phyloP scores from a whole-genome alignment of 805 yeast species.

The Metahyphopichia silvanorum region DNA sequence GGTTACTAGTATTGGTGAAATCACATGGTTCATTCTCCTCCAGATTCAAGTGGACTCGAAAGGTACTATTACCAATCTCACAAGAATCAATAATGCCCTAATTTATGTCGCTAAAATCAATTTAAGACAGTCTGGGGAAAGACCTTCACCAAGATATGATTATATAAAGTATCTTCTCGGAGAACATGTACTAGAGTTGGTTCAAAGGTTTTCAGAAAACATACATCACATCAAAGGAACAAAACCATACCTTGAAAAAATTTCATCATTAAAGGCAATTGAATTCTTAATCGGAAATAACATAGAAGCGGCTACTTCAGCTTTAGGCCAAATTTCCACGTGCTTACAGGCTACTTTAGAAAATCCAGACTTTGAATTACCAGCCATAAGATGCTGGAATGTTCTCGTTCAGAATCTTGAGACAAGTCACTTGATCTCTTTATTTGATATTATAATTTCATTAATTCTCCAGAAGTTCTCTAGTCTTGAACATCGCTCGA shows the following conservation, averaged over 20 bases:
- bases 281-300: constrained; percentile 58
- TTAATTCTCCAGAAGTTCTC: constrained; percentile 68
- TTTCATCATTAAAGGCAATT: constrained; percentile 70
- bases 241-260: constrained; percentile 68
- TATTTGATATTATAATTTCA: constrained; percentile 73
- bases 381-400: constrained; percentile 68
- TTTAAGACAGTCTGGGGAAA: constrained; percentile 12
- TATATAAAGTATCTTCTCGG: constrained; percentile 35
- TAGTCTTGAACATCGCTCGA: constrained; percentile 46
- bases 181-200: constrained; percentile 66
- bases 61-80: constrained; percentile 25
- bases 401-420: constrained; percentile 55
- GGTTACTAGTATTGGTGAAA: constrained; percentile 35
- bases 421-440: constrained; percentile 54
- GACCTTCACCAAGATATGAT: constrained; percentile 13
- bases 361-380: constrained; percentile 52
- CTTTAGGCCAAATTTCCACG: constrained; percentile 81
- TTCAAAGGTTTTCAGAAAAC: constrained; percentile 75
- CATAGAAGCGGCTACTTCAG: constrained; percentile 51
- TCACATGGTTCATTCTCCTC: constrained; percentile 33
- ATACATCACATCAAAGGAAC: constrained; percentile 72
- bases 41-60: constrained; percentile 28
- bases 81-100: constrained; percentile 42
- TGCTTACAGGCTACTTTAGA: constrained; percentile 80
- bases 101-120: constrained; percentile 32